Evolutionary conservation across 2,329 filamentous ascomycete species (phyloP).

Genomic region (Lasiodiplodia citricola): DNA sequence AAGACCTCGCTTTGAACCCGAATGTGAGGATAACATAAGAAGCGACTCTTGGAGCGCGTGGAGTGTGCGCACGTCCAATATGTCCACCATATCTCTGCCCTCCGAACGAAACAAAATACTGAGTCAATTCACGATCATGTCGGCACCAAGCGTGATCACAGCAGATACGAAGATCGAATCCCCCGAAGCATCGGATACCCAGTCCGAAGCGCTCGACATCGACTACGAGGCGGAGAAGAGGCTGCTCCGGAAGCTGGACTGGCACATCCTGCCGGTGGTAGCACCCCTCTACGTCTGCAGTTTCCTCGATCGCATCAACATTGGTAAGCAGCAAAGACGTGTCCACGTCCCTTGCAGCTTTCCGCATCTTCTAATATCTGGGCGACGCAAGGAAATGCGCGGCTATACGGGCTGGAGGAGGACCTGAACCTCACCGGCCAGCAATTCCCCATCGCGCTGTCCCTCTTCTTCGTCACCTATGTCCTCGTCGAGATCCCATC

Average conservation of each 20-base stretch:
- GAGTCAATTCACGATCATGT: background rate
- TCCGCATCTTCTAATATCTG: background rate
- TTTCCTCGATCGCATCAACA: conserved; percentile 79
- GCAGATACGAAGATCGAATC: background rate
- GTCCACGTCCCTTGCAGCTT: background rate
- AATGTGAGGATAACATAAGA: background rate
- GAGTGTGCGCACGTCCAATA: background rate
- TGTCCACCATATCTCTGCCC: too few species aligned
- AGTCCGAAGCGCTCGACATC: background rate
- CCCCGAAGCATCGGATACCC: background rate
- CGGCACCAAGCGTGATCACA: background rate
- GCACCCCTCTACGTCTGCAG: conserved; percentile 76
- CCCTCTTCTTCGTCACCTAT: conserved; percentile 53
- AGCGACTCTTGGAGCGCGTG: background rate
- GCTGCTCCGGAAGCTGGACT: conserved; percentile 69
- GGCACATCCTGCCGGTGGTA: conserved; percentile 67
- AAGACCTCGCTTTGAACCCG: too few species aligned
- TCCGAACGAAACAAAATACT: background rate
- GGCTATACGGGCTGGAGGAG: conserved; percentile 65
- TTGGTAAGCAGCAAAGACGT: conserved; percentile 50
- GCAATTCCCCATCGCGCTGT: conserved; percentile 67
- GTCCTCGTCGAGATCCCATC: conserved; percentile 53
- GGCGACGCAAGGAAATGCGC: conserved; percentile 56
- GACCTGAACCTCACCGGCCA: conserved; percentile 66
- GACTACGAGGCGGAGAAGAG: conserved; percentile 55